Conservation (phyloP, 371 early-diverging fungal genomes). For the Mortierella sp. region DNA sequence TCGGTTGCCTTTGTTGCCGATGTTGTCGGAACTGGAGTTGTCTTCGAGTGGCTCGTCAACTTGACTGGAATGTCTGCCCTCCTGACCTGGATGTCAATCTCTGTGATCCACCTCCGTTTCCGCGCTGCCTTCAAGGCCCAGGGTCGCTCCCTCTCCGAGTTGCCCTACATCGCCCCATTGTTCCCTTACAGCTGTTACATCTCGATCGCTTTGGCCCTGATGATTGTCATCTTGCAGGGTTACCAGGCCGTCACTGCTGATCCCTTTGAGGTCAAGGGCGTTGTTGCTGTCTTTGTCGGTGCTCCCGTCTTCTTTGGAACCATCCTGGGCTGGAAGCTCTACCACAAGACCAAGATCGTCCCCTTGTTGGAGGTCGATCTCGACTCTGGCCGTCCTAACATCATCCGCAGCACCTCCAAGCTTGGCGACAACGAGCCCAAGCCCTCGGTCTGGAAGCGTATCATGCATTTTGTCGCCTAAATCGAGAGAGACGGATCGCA, state of each 20-base stretch:
- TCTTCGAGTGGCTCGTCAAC: slow-evolving; percentile 81
- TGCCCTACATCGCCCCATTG: slow-evolving; percentile 81
- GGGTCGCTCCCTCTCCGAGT: slow-evolving; percentile 68
- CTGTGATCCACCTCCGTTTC: slow-evolving; percentile 87
- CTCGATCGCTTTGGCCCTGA: slow-evolving; percentile 69
- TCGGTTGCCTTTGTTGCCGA: slow-evolving; percentile 73
- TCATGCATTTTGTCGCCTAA: slow-evolving; percentile 27
- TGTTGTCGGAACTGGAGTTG: slow-evolving; percentile 73
- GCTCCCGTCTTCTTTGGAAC: slow-evolving; percentile 60
- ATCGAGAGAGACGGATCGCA: not conserved
- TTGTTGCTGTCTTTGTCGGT: slow-evolving; percentile 68
- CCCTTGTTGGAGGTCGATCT: slow-evolving; percentile 73
- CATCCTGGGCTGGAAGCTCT: slow-evolving; percentile 66
- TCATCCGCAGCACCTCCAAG: slow-evolving; percentile 27
- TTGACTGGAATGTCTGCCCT: slow-evolving; percentile 83
- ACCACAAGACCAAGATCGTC: slow-evolving; percentile 66
- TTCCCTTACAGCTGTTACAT: slow-evolving; percentile 78
- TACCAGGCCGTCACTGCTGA: slow-evolving; percentile 66
- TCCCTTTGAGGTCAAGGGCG: slow-evolving; percentile 58
- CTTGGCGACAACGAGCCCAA: not conserved
- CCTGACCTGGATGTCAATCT: slow-evolving; percentile 85
- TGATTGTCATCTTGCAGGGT: slow-evolving; percentile 78
- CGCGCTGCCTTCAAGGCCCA: slow-evolving; percentile 82
- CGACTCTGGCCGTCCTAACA: slow-evolving; percentile 65
- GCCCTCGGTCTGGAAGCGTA: slow-evolving; percentile 17